Base-by-base conservation (phyloP, 116 monocot genomes). In the Phalaenopsis hybrid region DNA sequence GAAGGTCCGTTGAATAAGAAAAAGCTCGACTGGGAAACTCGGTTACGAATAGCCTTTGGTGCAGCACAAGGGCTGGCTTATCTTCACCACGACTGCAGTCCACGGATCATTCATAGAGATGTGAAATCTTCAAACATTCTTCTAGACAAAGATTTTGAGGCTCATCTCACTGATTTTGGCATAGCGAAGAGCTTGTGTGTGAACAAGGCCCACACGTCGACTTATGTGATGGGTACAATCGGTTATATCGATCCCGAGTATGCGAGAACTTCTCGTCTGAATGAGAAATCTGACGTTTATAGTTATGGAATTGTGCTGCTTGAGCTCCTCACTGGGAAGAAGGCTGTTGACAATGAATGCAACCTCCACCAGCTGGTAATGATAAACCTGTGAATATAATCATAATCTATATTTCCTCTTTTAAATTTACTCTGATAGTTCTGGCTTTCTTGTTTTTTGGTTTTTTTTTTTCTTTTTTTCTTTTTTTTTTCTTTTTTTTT, bases 191-290 rank as follows among this genome's bases (percentile, higher is more conserved):
- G 90, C 82, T 79, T 98, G 17, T 95, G 98, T 25, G 82, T 93
- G 1, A 90, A 93, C 15, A 95, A 98, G 83, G 90, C 95, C 13
- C 98, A 98, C 80, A 95, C 95, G 2, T 95, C 95, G 18, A 98
- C 98, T 15, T 98, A 93, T 43, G 98, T 98, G 28, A 90, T 98
- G 93, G 98, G 98, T 18, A 95, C 98, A 1, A 98, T 98, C 58
- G 98, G 98, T 20, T 98, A 98, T 61, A 98, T 98, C 0, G 98
- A 98, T 74, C 98, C 98, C 4, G 98, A 98, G 81, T 98, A 98
- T 74, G 98, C 98, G 0, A 83, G 98, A 16, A 98, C 98, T 3
- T 95, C 95, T 44, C 90, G 95, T 9, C 90, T 98, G 48, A 98
- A 93, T 21, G 98, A 98, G 82, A 98, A 98, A 84, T 94, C 95